Evolutionary conservation across 169 alveolate genomes (phyloP), one percentile per base, ranked within the genome.

Genomic region (Eimeria acervulina): DNA sequence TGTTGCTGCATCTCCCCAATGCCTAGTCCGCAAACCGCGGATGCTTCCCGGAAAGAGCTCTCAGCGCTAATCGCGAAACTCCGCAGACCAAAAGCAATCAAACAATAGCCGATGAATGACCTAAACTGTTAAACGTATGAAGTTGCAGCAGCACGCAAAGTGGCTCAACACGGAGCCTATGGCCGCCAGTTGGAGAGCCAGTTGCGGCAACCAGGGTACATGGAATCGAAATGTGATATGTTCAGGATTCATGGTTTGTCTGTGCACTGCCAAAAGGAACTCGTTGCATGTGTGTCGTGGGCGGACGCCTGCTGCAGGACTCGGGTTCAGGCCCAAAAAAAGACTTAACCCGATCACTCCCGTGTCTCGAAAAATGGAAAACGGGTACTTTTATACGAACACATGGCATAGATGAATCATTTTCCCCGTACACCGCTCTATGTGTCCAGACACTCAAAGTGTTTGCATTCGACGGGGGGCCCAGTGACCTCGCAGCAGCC

Each of bases 401-500:
- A 36, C 4, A 36, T 17, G 51, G 51, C 15, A 21, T 36, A 36
- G n/a, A 72, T 17, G 51, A 26, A n/a, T 63, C 66, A 44, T 78
- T 42, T 78, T n/a, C 21, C 44, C 63, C 40, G 28, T 44, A 78
- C 66, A 78, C 88, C n/a, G 42, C 63, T n/a, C 15, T 72, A 13
- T 72, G 83, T 36, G 51, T 13, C 51, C 83, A 36, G 83, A 72
- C 88, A 78, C 61, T 2, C 88, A 78, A 40, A 12, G 13, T 26
- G 26, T 44, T 44, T n/a, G n/a, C 59, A 26, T 44, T 78, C 31
- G 40, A 42, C 88, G 40, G 63, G 88, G 84, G 88, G 88, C 59
- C 59, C 88, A 78, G 88, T 78, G 59, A 47, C 88, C 66, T 78
- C 66, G 88, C 63, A 42, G 66, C 88, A n/a, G 88, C 88, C 88